Evolutionary conservation across 306 rosid genomes (phyloP).

Genomic region (Erythrophleum fordii): DNA sequence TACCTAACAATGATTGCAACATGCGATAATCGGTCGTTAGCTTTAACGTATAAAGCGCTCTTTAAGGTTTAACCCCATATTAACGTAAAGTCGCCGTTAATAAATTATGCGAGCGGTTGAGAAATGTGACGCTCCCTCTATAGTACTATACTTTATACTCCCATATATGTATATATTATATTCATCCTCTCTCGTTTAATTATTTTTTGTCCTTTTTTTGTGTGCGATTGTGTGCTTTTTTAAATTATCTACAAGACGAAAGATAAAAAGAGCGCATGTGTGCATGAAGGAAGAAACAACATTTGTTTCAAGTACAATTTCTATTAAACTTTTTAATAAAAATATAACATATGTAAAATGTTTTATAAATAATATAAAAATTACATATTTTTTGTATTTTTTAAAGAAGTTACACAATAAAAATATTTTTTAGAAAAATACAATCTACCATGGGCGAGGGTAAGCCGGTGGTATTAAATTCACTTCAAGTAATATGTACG

Average conservation of each 20-base stretch:
- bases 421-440: no score
- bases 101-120: neutral
- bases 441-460: no score
- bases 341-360: no score
- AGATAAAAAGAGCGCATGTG: neutral
- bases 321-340: no score
- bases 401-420: no score
- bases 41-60: slow-evolving; percentile 32
- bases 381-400: no score
- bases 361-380: no score
- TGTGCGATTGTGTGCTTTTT: neutral
- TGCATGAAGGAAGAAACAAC: neutral
- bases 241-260: neutral
- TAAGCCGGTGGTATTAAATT: neutral
- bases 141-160: neutral
- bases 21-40: slow-evolving; percentile 26
- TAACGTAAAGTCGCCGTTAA: slow-evolving; percentile 42
- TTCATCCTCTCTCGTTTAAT: neutral
- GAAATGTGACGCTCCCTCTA: neutral
- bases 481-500: neutral
- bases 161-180: no score
- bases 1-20: slow-evolving; percentile 46
- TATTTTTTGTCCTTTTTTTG: no score
- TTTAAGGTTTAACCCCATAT: neutral
- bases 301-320: no score